These are phyloP conservation scores for Linnemannia schmuckeri DNA, from an alignment of 192 early-diverging fungal species.

Conservation along the genomic window DNA sequence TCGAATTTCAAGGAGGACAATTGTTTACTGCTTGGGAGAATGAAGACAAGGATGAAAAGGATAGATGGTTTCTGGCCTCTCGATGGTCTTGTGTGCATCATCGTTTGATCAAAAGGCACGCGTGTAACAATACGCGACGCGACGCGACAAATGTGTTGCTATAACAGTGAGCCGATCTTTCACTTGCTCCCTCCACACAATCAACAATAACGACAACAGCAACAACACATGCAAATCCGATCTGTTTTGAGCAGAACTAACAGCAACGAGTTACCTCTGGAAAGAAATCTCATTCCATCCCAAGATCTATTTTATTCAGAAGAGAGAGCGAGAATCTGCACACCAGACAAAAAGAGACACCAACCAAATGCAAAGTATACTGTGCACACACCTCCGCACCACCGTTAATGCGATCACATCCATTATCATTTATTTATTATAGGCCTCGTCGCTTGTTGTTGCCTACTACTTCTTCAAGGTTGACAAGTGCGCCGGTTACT, in stretches of 20 bases:
- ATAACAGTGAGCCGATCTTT: not conserved
- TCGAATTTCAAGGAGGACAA: not conserved
- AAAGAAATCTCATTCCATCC: not conserved
- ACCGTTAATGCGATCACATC: not conserved
- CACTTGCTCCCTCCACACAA: not conserved
- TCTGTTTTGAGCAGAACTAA: not conserved
- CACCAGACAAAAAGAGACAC: not conserved
- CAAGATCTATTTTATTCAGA: not conserved
- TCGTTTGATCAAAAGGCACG: not conserved
- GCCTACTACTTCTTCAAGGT: conserved; percentile 53
- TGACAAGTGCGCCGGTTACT: conserved; percentile 49
- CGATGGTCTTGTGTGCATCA: not conserved
- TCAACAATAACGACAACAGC: not conserved
- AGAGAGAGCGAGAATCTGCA: not conserved
- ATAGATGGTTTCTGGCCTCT: not conserved
- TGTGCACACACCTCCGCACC: not conserved
- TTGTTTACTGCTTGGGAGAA: not conserved
- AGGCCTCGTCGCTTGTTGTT: conserved; percentile 33
- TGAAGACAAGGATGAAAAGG: not conserved
- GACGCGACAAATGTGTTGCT: not conserved
- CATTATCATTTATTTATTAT: not conserved
- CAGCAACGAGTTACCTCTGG: not conserved
- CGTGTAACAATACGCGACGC: not conserved
- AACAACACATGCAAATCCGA: not conserved
- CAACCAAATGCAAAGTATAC: not conserved